Evolutionary conservation across 2,329 filamentous ascomycete genomes (phyloP).

Genomic region (Cladosporium sp.): DNA sequence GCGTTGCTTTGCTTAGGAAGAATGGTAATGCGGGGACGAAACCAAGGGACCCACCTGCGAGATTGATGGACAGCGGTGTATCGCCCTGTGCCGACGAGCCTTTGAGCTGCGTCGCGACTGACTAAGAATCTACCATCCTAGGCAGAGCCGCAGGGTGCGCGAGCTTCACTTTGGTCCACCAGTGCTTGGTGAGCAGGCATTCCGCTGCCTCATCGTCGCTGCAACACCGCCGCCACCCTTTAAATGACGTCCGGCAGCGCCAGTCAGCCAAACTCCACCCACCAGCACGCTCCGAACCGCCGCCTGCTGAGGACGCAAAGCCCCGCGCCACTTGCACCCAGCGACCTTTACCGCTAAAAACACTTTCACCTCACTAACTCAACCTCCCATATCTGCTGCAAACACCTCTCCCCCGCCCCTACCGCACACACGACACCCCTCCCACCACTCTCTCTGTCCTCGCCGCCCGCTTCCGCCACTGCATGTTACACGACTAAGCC

Average conservation of each 20-base stretch:
- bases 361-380: neutral
- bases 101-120: too few relatives aligned
- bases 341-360: conserved; percentile 1
- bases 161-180: neutral
- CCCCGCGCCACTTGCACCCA: neutral
- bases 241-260: neutral
- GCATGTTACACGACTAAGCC: conserved; percentile 26
- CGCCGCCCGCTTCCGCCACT: conserved; percentile 15
- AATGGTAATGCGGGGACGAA: neutral
- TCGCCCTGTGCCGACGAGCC: too few relatives aligned
- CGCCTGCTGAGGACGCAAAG: neutral
- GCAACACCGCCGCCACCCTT: neutral
- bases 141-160: neutral
- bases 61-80: neutral
- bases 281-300: neutral
- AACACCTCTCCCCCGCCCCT: conserved; percentile 7
- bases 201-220: too few relatives aligned
- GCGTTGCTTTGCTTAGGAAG: neutral
- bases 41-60: neutral
- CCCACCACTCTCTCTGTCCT: conserved; percentile 9
- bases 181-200: too few relatives aligned
- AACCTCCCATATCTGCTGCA: neutral
- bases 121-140: neutral
- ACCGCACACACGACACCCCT: conserved; percentile 3
- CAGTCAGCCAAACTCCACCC: neutral